phyloP scores from a whole-genome alignment of 441 rosid genomes.

The Arabidopsis hybrid region DNA sequence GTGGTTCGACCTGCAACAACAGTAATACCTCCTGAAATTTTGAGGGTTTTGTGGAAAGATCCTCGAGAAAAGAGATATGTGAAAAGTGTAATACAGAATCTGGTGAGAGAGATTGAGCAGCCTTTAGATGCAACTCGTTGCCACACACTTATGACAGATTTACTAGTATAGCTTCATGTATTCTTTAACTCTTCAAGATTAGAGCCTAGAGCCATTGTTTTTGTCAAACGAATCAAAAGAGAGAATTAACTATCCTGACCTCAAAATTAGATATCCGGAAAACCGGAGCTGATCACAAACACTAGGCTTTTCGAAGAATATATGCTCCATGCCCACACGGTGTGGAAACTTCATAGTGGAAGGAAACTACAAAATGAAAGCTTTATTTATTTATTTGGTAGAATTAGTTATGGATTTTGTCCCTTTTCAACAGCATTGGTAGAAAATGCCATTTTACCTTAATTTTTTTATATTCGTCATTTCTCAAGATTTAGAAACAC shows the following conservation, averaged over 20 bases:
- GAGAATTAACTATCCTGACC: background rate
- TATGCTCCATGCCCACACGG: no score
- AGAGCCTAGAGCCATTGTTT: constrained; percentile 29
- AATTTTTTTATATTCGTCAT: no score
- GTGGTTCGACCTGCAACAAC: constrained; percentile 46
- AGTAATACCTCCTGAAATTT: constrained; percentile 44
- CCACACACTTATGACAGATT: background rate
- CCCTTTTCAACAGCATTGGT: no score
- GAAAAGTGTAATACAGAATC: constrained; percentile 22
- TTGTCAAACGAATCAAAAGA: constrained; percentile 15
- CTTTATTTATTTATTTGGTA: no score
- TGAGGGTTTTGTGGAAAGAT: constrained; percentile 47
- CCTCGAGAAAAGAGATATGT: constrained; percentile 48
- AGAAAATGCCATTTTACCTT: no score
- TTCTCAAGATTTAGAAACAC: no score
- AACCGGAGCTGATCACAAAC: no score
- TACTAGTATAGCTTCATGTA: constrained; percentile 3
- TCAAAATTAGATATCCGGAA: no score
- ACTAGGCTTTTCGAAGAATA: no score
- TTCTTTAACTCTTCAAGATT: background rate
- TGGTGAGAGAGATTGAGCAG: constrained; percentile 39
- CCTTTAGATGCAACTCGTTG: constrained; percentile 25
- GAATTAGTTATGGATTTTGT: no score
- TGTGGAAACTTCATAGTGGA: no score
- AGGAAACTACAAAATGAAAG: no score